Conservation (phyloP, 345 rosid genomes). For the Eutrema heterophyllum region DNA sequence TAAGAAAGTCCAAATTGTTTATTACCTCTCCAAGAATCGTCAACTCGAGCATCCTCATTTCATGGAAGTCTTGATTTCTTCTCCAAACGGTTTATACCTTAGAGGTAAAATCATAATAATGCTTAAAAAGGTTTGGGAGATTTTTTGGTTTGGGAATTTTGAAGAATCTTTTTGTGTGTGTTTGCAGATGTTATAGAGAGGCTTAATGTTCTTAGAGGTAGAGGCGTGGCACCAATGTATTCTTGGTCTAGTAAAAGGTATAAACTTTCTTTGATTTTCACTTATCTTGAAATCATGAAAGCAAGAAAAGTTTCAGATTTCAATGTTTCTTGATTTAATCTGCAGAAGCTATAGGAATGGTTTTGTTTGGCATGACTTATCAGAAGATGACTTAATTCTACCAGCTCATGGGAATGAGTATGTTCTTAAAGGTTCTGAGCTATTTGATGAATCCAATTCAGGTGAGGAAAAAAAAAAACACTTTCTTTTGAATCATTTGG, state of each 20-base stretch:
- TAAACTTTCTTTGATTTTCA: not conserved
- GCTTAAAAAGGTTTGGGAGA: not conserved
- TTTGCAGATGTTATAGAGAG: slow-evolving; percentile 73
- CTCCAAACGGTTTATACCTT: slow-evolving; percentile 70
- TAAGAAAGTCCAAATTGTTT: slow-evolving; percentile 79
- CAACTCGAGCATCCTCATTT: slow-evolving; percentile 99
- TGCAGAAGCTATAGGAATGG: slow-evolving; percentile 95
- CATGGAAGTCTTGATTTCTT: slow-evolving; percentile 77
- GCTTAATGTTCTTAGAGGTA: slow-evolving; percentile 88
- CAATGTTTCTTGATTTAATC: not conserved
- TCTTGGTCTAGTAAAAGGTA: slow-evolving; percentile 96
- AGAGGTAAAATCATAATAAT: slow-evolving; percentile 45
- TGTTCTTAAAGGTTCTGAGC: slow-evolving; percentile 93
- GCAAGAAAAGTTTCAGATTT: not conserved
- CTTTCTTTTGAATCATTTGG: not conserved
- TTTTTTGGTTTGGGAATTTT: not conserved
- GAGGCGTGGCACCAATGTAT: slow-evolving; percentile 89
- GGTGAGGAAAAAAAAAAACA: slow-evolving; percentile 35
- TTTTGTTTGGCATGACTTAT: slow-evolving; percentile 95
- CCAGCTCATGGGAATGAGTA: slow-evolving; percentile 91
- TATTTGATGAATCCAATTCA: slow-evolving; percentile 62
- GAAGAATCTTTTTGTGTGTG: not conserved
- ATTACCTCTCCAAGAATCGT: slow-evolving; percentile 81
- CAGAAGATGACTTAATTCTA: slow-evolving; percentile 75
- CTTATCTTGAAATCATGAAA: not conserved